These are phyloP conservation scores for Pseudogymnoascus verrucosus DNA, from an alignment of 2,329 filamentous ascomycete genomes.

Conservation along the genomic window DNA sequence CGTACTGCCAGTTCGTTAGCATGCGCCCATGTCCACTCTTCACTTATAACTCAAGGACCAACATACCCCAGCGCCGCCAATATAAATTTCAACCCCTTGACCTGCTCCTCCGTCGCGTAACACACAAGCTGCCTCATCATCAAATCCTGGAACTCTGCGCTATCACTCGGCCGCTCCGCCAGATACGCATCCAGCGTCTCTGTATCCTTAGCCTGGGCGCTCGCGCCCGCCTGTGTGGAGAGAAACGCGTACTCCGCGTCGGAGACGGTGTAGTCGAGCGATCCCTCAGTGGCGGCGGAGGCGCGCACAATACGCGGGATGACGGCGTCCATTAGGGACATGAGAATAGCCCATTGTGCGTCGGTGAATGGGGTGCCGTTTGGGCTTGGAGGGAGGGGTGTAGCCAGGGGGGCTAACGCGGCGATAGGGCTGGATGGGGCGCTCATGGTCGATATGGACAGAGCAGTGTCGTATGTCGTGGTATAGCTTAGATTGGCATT, in stretches of 20 bases:
- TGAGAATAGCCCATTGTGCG: slow-evolving; percentile 46
- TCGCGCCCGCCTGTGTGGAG: not conserved
- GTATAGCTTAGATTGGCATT: not conserved
- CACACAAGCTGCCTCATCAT: slow-evolving; percentile 36
- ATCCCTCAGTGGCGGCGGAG: not conserved
- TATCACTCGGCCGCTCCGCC: slow-evolving; percentile 41
- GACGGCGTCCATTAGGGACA: slow-evolving; percentile 48
- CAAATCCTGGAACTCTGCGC: slow-evolving; percentile 44
- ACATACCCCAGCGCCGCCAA: slow-evolving; percentile 23
- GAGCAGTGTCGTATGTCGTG: not conserved
- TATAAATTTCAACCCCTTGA: slow-evolving; percentile 21
- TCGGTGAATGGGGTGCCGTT: slow-evolving; percentile 29
- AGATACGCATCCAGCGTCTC: slow-evolving; percentile 45
- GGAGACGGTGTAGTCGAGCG: not conserved
- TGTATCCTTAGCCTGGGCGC: slow-evolving; percentile 32
- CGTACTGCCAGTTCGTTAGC: slow-evolving; percentile 37
- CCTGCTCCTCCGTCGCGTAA: slow-evolving; percentile 20
- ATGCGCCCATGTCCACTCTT: not conserved
- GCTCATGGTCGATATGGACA: not conserved
- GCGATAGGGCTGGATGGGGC: not conserved
- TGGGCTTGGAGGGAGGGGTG: not conserved
- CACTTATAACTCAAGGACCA: not conserved
- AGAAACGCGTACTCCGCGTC: not conserved
- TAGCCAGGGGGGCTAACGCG: not conserved
- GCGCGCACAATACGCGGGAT: slow-evolving; percentile 47